These are phyloP conservation scores for Globisporangium acanthophoron DNA, from an alignment of 352 stramenopile genomes.

Conservation along the genomic window DNA sequence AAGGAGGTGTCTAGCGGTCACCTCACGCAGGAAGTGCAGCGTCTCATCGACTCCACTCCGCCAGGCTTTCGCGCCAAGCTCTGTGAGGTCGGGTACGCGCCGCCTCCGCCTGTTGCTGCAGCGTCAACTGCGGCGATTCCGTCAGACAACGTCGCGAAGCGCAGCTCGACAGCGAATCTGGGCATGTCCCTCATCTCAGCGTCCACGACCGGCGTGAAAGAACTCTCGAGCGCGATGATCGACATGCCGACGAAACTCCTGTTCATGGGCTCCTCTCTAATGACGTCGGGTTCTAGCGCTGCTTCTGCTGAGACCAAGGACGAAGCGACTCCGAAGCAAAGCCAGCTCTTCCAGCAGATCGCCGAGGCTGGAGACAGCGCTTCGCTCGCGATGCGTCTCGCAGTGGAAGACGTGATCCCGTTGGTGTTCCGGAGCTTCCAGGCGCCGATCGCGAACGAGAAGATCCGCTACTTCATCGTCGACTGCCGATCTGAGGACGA, in stretches of 20 bases:
- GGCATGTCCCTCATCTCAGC: constrained; percentile 52
- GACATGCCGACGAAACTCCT: constrained; percentile 71
- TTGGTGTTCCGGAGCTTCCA: constrained; percentile 72
- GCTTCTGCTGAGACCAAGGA: constrained; percentile 11
- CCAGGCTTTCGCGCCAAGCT: constrained; percentile 53
- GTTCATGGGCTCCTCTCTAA: constrained; percentile 23
- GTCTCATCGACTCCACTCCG: constrained; percentile 60
- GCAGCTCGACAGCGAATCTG: constrained; percentile 15
- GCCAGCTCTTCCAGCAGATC: constrained; percentile 57
- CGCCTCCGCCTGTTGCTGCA: neutral
- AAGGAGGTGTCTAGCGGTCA: constrained; percentile 17
- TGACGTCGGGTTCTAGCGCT: constrained; percentile 3
- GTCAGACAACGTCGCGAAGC: constrained; percentile 2
- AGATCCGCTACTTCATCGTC: constrained; percentile 72
- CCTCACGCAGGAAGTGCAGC: constrained; percentile 35
- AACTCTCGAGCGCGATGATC: constrained; percentile 61
- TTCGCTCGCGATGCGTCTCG: constrained; percentile 52
- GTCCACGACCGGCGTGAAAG: constrained; percentile 58
- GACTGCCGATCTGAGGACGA: constrained; percentile 59
- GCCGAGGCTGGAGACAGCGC: constrained; percentile 42
- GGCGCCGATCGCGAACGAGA: constrained; percentile 20
- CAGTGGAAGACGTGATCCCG: constrained; percentile 54
- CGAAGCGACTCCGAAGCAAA: constrained; percentile 18
- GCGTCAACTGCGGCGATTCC: neutral
- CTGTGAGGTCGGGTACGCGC: constrained; percentile 27